Conservation (phyloP, 2,329 filamentous ascomycete species). For the Xylariaceae sp. region DNA sequence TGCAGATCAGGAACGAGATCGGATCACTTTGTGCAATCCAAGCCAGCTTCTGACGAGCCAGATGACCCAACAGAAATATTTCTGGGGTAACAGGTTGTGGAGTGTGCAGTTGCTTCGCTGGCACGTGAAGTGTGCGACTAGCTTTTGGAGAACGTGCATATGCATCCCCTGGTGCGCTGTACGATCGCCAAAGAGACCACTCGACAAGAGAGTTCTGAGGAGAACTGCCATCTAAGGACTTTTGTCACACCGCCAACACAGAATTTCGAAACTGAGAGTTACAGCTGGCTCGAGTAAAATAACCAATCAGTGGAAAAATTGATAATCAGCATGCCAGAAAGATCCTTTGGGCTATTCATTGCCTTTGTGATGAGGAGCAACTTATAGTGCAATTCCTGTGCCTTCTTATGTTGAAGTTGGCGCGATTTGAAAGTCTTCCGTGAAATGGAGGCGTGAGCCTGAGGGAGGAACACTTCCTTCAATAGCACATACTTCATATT, state of each 20-base stretch:
- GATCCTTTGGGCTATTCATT: no score
- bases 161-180: constrained; percentile 8
- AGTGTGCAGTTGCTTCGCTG: constrained; percentile 10
- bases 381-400: constrained; percentile 2
- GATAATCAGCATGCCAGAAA: no score
- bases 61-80: constrained; percentile 1
- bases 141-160: constrained; percentile 26
- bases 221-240: no score
- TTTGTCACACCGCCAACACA: constrained; percentile 3
- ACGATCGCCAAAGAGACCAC: constrained; percentile 8
- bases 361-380: neutral
- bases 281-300: no score
- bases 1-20: constrained; percentile 28
- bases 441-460: constrained; percentile 1
- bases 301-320: no score
- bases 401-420: no score
- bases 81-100: neutral
- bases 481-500: no score
- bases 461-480: neutral
- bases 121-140: constrained; percentile 22
- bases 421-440: constrained; percentile 6
- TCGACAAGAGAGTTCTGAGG: constrained; percentile 8
- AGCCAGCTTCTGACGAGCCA: constrained; percentile 3
- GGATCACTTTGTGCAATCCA: constrained; percentile 9
- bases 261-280: neutral